phyloP scores from a whole-genome alignment of 2,329 filamentous ascomycete genomes.

The Apiospora kogelbergensis region DNA sequence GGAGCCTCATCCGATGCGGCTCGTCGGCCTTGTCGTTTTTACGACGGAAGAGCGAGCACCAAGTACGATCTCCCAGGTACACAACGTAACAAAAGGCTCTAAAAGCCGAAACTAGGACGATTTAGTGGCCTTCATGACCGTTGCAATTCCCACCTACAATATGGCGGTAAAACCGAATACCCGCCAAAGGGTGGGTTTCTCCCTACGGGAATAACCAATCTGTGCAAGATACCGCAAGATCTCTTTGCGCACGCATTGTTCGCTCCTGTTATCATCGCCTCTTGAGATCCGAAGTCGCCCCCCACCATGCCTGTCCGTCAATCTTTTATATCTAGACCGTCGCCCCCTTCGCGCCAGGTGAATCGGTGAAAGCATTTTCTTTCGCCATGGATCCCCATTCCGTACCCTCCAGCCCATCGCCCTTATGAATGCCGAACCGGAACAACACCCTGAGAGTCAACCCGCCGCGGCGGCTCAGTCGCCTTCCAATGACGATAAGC shows the following conservation, averaged over 20 bases:
- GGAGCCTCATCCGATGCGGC: too few species aligned
- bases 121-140: neutral
- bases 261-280: neutral
- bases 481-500: neutral
- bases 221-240: neutral
- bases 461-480: neutral
- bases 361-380: neutral
- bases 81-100: neutral
- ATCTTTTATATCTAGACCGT: neutral
- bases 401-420: neutral
- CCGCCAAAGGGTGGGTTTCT: neutral
- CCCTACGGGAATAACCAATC: neutral
- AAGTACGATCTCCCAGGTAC: neutral
- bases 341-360: neutral
- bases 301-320: neutral
- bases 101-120: neutral
- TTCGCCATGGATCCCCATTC: neutral
- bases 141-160: neutral
- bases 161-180: constrained; percentile 1
- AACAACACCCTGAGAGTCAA: neutral
- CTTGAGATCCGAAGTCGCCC: constrained; percentile 1
- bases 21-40: neutral
- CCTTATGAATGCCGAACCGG: neutral
- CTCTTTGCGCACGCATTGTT: neutral
- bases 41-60: neutral